Conservation (phyloP, 2,329 filamentous ascomycete genomes). For the Ophiostoma triangulosporum region DNA sequence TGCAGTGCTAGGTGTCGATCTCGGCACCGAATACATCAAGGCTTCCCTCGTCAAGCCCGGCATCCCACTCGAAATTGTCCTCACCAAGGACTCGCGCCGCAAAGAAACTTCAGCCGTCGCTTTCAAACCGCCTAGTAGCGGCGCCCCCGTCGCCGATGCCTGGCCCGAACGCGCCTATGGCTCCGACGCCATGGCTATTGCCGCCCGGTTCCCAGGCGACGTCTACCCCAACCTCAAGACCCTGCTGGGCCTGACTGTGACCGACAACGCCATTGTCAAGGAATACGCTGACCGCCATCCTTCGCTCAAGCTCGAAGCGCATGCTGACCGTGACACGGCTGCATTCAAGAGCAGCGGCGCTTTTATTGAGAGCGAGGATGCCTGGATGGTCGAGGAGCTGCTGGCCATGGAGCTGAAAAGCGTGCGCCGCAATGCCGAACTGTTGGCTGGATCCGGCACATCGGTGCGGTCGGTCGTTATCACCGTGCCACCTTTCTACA, state of each 20-base stretch:
- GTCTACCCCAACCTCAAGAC: constrained; percentile 91
- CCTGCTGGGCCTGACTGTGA: constrained; percentile 61
- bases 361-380: constrained; percentile 47
- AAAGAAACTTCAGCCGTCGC: constrained; percentile 87
- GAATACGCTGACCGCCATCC: constrained; percentile 69
- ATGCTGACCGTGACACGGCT: constrained; percentile 48
- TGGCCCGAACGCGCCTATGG: constrained; percentile 89
- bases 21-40: constrained; percentile 96
- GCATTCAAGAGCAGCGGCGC: constrained; percentile 64
- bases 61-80: constrained; percentile 91
- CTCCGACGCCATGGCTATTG: constrained; percentile 76
- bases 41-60: constrained; percentile 91
- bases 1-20: constrained; percentile 80
- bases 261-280: constrained; percentile 43
- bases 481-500: constrained; percentile 84
- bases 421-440: constrained; percentile 77
- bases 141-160: constrained; percentile 41
- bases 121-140: constrained; percentile 72
- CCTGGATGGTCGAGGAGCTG: constrained; percentile 78
- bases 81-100: constrained; percentile 93
- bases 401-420: constrained; percentile 93
- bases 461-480: constrained; percentile 72
- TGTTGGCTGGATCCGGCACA: constrained; percentile 61
- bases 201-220: constrained; percentile 78
- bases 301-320: constrained; percentile 53